Evolutionary conservation across 2,329 filamentous ascomycete species (phyloP), one percentile per base, ranked within the genome.

Genomic region (Stachybotrys echinatus): DNA sequence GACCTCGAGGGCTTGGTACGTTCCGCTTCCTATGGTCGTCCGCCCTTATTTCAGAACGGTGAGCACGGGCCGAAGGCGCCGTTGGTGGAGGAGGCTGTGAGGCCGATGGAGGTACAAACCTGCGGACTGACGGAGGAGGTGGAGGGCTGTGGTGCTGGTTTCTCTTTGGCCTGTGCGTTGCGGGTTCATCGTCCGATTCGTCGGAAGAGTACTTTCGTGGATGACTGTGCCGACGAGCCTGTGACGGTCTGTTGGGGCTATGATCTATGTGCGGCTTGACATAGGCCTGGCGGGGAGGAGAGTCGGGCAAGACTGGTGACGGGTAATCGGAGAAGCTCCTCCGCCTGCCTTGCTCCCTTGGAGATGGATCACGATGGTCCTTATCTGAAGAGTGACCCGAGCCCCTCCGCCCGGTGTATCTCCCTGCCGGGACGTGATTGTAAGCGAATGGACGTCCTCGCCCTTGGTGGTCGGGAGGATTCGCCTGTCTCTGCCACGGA

Each of bases 321-420:
- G 72, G 72, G 47, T 74, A 71, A 50, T 80, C 78, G 3, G 77
- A 78, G 59, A 77, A 75, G 62, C 77, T 80, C 49, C 73, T 70
- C 38, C 76, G 69, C 38, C 74, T 70, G 12, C 59, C 63, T n/a
- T 68, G 61, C 17, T 70, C 69, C 17, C 75, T 74, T 8, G 70
- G 61, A 6, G 71, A 66, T 23, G 67, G 66, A 23, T 68, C 65
- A 34, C 67, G 67, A 42, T 65, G 66, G 27, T 61, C 57, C 49
- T 62, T 61, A 37, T 70, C 67, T 12, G 68, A 63, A 5, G 66
- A 68, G 31, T 67, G 57, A 50, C 66, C 65, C 38, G 55, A 58
- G 49, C 61, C 58, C 34, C 63, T 65, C 40, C 57, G 62, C 40
- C 63, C 58, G 8, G 64, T 53, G 48, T 67, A 60, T 48, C 69